Evolutionary conservation across 331 rosid species (phyloP), one percentile per base, ranked within the genome.

Genomic region (Acacia pycnantha): DNA sequence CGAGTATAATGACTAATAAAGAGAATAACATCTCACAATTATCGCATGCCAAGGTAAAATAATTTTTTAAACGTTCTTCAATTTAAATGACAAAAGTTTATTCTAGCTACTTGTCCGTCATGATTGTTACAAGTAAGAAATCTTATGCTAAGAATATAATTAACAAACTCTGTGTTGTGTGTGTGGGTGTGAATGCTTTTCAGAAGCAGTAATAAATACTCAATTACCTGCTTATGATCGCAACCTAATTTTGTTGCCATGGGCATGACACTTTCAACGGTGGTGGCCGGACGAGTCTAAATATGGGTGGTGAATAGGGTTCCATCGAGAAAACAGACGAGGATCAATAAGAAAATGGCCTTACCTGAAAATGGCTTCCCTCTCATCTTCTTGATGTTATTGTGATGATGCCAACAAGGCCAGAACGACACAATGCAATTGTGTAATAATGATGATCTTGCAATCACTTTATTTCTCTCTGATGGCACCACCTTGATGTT

Each of bases 241-340:
- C 86, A 84, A 40, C 82, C 85, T 51, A 51, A 18, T 27, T 29
- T 80, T 24, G 43, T 14, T 3, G 22, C 65, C 13, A 80, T 58
- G 0, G 73, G 74, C 11, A 58, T 5, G 8, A 47, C 3, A 3
- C 13, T 79, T 35, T 12, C 2, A 0, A 76, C 77, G 24, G 40
- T 69, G 70, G 58, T 76, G 74, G 90, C 71, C 69, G 87, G 85
- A 35, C 47, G 83, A 31, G 82, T 84, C 95, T 94, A 87, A 69
- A 88, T 83, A 44, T 90, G 92, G 77, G 88, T 84, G n/a, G 91
- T 90, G 73, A 91, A 90, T 62, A 93, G 87, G 74, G 94, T 90
- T 18, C 97, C 97, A 2, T 86, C 91, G 66, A 93, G 82, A 82
- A 93, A 93, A 87, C 96, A 90, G n/a, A 88, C 91, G 53, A 88